Percentiles rank a stretch among this genome's conserved stretches.
Conservation (phyloP, 148 eudicot species). For the Chenopodium formosanum region DNA sequence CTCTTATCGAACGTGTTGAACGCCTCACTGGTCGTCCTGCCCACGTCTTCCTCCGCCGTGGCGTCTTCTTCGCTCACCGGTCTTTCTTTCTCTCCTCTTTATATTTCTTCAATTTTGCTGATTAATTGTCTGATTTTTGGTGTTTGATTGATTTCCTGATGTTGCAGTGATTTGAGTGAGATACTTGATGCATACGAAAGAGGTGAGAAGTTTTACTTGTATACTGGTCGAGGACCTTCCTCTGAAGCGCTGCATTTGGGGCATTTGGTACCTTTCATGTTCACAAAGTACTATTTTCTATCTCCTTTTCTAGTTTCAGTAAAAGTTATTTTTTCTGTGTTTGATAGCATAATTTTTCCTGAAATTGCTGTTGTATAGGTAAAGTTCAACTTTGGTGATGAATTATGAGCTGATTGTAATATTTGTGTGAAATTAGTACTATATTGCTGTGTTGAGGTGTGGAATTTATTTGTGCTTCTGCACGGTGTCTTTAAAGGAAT, state of each 20-base stretch:
- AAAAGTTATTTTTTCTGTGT: neutral
- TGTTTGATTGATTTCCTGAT: neutral
- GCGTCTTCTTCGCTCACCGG: slow-evolving; percentile 97
- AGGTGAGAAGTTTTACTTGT: slow-evolving; percentile 83
- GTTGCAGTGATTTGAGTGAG: slow-evolving; percentile 60
- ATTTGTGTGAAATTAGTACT: neutral
- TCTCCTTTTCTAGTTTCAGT: neutral
- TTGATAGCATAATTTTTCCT: neutral
- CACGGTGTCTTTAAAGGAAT: neutral
- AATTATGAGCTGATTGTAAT: neutral
- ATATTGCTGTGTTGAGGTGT: neutral
- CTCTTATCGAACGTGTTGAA: slow-evolving; percentile 53
- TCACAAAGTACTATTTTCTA: slow-evolving; percentile 67
- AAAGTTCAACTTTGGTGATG: neutral
- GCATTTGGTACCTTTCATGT: slow-evolving; percentile 94
- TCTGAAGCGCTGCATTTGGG: slow-evolving; percentile 96
- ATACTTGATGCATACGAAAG: slow-evolving; percentile 82
- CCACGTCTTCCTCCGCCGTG: slow-evolving; percentile 91
- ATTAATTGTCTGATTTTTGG: neutral
- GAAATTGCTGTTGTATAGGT: slow-evolving; percentile 2
- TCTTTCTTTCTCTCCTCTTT: slow-evolving; percentile 10
- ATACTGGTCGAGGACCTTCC: slow-evolving; percentile 94
- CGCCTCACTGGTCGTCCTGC: slow-evolving; percentile 70
- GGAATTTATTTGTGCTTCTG: too few species aligned
- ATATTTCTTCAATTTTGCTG: neutral